Percentiles rank a stretch among this genome's conserved stretches.
These are phyloP conservation scores for Lactarius vividus DNA, from an alignment of 768 basidiomycete genomes.

Conservation along the genomic window DNA sequence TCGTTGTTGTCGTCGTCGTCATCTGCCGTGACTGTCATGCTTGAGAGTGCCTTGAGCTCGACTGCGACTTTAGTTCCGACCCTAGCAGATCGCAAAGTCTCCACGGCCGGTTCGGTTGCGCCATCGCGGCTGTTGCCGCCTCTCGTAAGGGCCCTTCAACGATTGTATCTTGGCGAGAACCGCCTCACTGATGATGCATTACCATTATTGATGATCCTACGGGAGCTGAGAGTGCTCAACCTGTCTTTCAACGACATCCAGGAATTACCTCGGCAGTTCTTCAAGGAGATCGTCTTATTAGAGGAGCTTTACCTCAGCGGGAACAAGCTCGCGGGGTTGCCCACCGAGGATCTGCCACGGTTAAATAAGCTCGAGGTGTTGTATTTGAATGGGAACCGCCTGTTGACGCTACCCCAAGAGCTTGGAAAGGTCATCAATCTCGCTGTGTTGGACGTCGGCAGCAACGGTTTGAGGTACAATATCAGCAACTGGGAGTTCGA, in stretches of 20 bases:
- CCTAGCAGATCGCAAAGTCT: constrained; percentile 45
- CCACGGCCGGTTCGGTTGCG: constrained; percentile 35
- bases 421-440: constrained; percentile 78
- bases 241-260: constrained; percentile 93
- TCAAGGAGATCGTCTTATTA: constrained; percentile 64
- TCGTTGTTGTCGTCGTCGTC: no score
- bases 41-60: constrained; percentile 21
- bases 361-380: constrained; percentile 67
- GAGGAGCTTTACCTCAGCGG: constrained; percentile 92
- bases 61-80: constrained; percentile 12
- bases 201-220: constrained; percentile 68
- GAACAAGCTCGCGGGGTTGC: constrained; percentile 88
- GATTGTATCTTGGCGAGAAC: constrained; percentile 90
- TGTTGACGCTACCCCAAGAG: constrained; percentile 91
- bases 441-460: constrained; percentile 86
- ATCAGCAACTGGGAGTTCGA: constrained; percentile 98
- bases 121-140: constrained; percentile 43
- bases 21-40: neutral
- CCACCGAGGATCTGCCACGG: constrained; percentile 81
- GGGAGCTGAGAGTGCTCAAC: constrained; percentile 79
- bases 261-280: constrained; percentile 77
- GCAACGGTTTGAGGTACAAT: constrained; percentile 93
- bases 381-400: constrained; percentile 90
- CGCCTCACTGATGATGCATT: constrained; percentile 76
- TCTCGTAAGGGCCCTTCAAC: constrained; percentile 68